Evolutionary conservation across 2,329 filamentous ascomycete species (phyloP).

Genomic region (Colletotrichum sansevieriae): DNA sequence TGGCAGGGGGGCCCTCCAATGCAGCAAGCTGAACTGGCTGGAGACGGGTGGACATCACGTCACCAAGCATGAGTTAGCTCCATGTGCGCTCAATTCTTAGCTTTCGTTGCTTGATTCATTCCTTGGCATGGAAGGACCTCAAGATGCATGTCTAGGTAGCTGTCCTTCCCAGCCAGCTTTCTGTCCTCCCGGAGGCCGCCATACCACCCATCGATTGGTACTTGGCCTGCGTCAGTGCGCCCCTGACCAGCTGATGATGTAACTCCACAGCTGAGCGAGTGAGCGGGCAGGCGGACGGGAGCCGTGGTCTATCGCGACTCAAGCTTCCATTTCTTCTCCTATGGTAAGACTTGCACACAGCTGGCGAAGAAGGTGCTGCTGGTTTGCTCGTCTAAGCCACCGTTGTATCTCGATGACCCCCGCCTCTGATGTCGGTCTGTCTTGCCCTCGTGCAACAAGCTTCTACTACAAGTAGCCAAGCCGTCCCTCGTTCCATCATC

Average conservation of each 20-base stretch:
- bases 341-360: conserved; percentile 31
- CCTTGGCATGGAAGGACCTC: conserved; percentile 28
- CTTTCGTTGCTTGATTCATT: conserved; percentile 31
- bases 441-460: conserved; percentile 19
- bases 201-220: conserved; percentile 18
- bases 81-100: conserved; percentile 19
- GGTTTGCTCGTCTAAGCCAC: conserved; percentile 34
- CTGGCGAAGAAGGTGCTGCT: conserved; percentile 15
- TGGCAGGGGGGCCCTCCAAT: conserved; percentile 21
- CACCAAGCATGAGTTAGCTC: conserved; percentile 37
- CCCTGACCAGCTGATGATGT: conserved; percentile 40
- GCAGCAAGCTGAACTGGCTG: conserved; percentile 22
- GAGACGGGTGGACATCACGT: conserved; percentile 33
- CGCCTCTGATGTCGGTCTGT: conserved; percentile 35
- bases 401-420: conserved; percentile 25
- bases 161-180: conserved; percentile 20
- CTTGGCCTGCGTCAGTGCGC: conserved; percentile 41
- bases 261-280: conserved; percentile 31
- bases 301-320: conserved; percentile 28
- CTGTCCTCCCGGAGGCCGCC: conserved; percentile 1
- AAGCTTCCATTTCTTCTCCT: not conserved
- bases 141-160: not conserved
- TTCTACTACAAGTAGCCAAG: conserved; percentile 37
- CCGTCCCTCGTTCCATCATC: conserved; percentile 17
- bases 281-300: conserved; percentile 14